phyloP scores from a whole-genome alignment of 371 early-diverging fungal genomes.

The Blakeslea trispora region DNA sequence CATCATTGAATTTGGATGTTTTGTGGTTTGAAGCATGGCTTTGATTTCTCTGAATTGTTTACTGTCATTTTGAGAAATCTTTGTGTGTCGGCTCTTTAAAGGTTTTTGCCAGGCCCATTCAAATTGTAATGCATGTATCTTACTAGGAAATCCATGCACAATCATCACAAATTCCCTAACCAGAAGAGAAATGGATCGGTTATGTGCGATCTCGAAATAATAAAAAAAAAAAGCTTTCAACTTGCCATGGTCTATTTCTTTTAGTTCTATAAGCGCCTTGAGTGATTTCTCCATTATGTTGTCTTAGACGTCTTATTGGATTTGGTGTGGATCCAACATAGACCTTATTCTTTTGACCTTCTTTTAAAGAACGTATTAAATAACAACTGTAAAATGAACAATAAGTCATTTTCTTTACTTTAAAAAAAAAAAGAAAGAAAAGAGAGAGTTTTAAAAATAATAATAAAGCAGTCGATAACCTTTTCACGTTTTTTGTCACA shows the following conservation, averaged over 20 bases:
- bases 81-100: constrained; percentile 21
- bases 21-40: constrained; percentile 2
- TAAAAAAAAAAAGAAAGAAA: too few relatives aligned
- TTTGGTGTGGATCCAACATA: constrained; percentile 34
- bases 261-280: constrained; percentile 28
- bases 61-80: background rate
- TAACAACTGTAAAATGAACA: constrained; percentile 31
- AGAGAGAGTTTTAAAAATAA: too few relatives aligned
- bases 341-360: constrained; percentile 20
- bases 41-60: background rate
- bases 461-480: too few relatives aligned
- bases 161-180: constrained; percentile 28
- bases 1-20: constrained; percentile 11
- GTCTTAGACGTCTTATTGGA: constrained; percentile 22
- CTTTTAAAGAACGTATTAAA: constrained; percentile 26
- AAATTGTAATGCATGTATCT: constrained; percentile 23
- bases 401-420: constrained; percentile 6
- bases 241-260: constrained; percentile 26
- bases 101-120: constrained; percentile 36
- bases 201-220: background rate
- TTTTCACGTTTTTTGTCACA: too few relatives aligned
- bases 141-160: constrained; percentile 27
- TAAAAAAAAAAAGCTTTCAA: background rate
- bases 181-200: background rate
- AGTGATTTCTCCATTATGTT: constrained; percentile 32